Conservation (phyloP, 2,329 filamentous ascomycete genomes). For the Fusarium gaditjirri region DNA sequence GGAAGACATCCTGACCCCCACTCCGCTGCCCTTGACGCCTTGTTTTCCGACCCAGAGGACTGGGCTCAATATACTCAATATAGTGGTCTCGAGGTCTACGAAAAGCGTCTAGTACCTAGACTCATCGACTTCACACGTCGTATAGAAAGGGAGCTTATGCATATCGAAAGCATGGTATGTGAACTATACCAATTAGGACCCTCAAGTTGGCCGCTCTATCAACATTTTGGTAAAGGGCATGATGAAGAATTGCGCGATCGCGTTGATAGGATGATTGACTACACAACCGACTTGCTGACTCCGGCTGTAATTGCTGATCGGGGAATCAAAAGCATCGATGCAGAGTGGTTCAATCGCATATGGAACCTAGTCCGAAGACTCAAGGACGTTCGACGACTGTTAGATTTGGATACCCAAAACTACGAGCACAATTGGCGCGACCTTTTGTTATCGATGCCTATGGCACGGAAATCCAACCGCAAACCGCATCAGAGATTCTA, state of each 20-base stretch:
- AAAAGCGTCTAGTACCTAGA: conserved; percentile 25
- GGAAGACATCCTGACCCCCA: conserved; percentile 6
- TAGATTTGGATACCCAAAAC: conserved; percentile 3
- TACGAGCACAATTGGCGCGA: conserved; percentile 35
- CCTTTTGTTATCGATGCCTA: conserved; percentile 37
- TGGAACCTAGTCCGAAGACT: conserved; percentile 8
- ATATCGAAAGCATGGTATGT: conserved; percentile 37
- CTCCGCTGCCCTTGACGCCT: background rate
- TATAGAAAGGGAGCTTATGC: conserved; percentile 30
- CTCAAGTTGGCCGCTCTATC: conserved; percentile 29
- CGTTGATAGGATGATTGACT: background rate
- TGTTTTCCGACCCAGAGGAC: background rate
- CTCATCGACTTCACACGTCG: conserved; percentile 25
- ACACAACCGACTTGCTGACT: background rate
- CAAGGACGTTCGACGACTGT: conserved; percentile 20
- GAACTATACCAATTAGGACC: conserved; percentile 37
- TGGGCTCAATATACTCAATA: background rate
- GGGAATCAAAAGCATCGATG: background rate
- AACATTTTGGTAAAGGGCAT: background rate
- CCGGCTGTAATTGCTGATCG: background rate
- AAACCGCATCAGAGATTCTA: conserved; percentile 31
- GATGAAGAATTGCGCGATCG: conserved; percentile 3
- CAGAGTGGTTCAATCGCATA: conserved; percentile 32
- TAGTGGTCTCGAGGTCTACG: background rate
- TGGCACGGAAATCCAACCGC: conserved; percentile 38